These are phyloP conservation scores for Nigrospora sphaerica DNA, from an alignment of 2,329 filamentous ascomycete species.

Conservation along the genomic window DNA sequence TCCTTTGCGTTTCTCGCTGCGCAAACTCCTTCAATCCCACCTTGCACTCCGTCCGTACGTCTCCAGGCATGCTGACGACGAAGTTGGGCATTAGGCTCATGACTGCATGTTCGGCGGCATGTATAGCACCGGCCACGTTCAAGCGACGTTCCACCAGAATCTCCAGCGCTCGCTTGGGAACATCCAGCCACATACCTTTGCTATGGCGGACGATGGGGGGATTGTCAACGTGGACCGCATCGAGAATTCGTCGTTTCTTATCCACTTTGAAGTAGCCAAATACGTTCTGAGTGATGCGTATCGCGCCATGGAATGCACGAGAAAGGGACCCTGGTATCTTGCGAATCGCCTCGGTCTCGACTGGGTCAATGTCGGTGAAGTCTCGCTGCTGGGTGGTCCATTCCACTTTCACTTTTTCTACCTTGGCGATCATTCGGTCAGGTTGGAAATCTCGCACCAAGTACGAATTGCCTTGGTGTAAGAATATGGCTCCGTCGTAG, in stretches of 20 bases:
- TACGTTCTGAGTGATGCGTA: conserved; percentile 80
- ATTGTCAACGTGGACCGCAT: conserved; percentile 89
- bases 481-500: conserved; percentile 93
- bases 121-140: conserved; percentile 83
- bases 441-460: conserved; percentile 83
- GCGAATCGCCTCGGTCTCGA: conserved; percentile 84
- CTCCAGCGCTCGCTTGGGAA: conserved; percentile 71
- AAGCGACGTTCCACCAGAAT: conserved; percentile 67
- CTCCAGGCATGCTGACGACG: conserved; percentile 81
- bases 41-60: conserved; percentile 94
- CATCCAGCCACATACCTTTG: conserved; percentile 94
- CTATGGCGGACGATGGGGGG: conserved; percentile 78
- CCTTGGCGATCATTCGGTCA: conserved; percentile 74
- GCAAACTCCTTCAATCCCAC: conserved; percentile 81
- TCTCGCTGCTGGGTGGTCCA: conserved; percentile 94
- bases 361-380: conserved; percentile 87
- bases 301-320: conserved; percentile 76
- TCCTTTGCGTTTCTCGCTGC: conserved; percentile 59
- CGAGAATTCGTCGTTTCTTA: conserved; percentile 73
- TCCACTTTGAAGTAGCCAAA: conserved; percentile 99
- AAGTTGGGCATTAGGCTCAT: conserved; percentile 84
- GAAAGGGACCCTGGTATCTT: conserved; percentile 55
- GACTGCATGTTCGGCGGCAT: conserved; percentile 89
- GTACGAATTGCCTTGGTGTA: conserved; percentile 93
- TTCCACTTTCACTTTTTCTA: conserved; percentile 83